Evolutionary conservation across 73 alveolate genomes (phyloP), one percentile per base, ranked within the genome.

Genomic region (Loxodes magnus): DNA sequence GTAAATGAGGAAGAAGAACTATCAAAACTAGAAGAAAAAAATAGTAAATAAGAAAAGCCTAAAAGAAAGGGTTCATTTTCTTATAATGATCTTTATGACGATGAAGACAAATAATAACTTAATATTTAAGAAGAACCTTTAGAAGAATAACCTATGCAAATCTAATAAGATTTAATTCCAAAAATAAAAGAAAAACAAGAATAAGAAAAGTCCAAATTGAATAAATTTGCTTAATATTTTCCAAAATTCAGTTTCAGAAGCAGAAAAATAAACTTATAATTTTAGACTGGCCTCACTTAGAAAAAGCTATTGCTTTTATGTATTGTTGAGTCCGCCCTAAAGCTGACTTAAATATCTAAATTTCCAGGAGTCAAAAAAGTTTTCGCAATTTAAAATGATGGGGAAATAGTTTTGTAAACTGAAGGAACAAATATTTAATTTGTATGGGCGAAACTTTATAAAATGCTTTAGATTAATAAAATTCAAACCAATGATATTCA

Each of bases 391-490:
- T 56, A 67, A 27, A 52, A 67, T 25, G 88, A 81, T 38, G 62
- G 57, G 52, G 63, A 56, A 35, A 77, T 57, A 42, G 84, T 70
- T 38, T 38, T 85, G 20, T 73, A 79, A 59, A 79, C 93, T 28
- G 96, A 84, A 68, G 99, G 99, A 21, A 77, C 89, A 35, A 93
- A 93, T 55, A 83, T 89, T 62, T 82, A 86, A 28, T 92, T 76
- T 48, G 72, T 91, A 36, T 57, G 79, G 61, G n/a, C n/a, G n/a
- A 66, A 79, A 49, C 65, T 82, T 55, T 70, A 79, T 12, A 87
- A 87, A 36, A 49, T 82, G 50, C 36, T 93, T 16, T 90, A 93
- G 62, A 63, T 84, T 41, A 86, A 87, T 66, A 89, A 79, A 60
- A 72, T 89, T 25, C 77, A 83, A 46, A 67, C 97, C 4, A 93